These are phyloP conservation scores for Trypanosoma cruzi DNA, from an alignment of 208 protist species.

Conservation along the genomic window DNA sequence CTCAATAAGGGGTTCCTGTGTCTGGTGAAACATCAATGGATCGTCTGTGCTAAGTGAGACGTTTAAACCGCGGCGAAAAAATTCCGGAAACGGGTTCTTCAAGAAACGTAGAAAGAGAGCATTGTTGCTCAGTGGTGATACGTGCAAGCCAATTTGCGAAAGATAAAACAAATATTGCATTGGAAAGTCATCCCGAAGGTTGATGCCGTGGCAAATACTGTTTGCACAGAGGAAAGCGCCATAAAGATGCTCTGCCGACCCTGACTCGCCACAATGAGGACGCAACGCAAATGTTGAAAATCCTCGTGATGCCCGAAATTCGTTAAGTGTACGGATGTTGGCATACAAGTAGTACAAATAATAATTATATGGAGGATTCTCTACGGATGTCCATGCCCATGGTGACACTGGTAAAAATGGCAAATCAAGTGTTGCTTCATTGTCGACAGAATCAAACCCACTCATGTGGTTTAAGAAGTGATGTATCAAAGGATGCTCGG, in stretches of 20 bases:
- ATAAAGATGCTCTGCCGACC: slow-evolving; percentile 93
- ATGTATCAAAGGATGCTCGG: slow-evolving; percentile 95
- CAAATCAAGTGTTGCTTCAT: slow-evolving; percentile 96
- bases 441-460: slow-evolving; percentile 99
- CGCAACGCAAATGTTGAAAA: slow-evolving; percentile 97
- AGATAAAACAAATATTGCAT: slow-evolving; percentile 99
- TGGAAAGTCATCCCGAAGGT: slow-evolving; percentile 93
- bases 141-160: slow-evolving; percentile 97
- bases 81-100: slow-evolving; percentile 96
- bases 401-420: slow-evolving; percentile 85
- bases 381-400: slow-evolving; percentile 91
- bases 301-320: slow-evolving; percentile 89
- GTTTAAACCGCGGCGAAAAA: slow-evolving; percentile 97
- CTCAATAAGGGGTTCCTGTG: slow-evolving; percentile 94
- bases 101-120: slow-evolving; percentile 97
- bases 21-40: slow-evolving; percentile 98
- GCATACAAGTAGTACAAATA: slow-evolving; percentile 99
- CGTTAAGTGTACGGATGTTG: slow-evolving; percentile 98
- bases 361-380: slow-evolving; percentile 99
- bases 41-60: slow-evolving; percentile 98
- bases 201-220: slow-evolving; percentile 98
- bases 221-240: slow-evolving; percentile 95
- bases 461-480: slow-evolving; percentile 97
- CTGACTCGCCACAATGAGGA: slow-evolving; percentile 98
- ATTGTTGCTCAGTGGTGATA: slow-evolving; percentile 99